These are phyloP conservation scores for Phytophthora chlamydospora DNA, from an alignment of 352 stramenopile genomes.

Conservation along the genomic window DNA sequence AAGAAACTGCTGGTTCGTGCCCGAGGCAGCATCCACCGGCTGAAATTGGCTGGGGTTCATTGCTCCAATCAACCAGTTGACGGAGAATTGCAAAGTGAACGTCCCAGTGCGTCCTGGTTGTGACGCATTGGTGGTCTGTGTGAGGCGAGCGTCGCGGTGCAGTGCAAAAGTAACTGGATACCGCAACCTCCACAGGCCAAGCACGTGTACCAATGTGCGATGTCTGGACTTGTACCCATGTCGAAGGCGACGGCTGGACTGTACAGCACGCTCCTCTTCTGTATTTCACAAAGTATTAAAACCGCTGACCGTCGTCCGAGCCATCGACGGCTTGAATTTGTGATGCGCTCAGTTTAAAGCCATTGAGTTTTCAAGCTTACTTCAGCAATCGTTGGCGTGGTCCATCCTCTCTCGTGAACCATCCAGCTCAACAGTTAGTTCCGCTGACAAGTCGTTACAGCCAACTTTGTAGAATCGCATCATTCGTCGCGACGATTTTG, in stretches of 20 bases:
- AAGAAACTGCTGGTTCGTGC: conserved; percentile 17
- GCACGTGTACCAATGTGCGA: neutral
- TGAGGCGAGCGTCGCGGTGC: conserved; percentile 1
- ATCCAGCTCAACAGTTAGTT: no score
- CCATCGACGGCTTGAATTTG: no score
- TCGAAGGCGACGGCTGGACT: conserved; percentile 9
- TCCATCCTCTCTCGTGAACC: no score
- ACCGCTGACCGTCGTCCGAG: no score
- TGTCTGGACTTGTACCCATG: conserved; percentile 16
- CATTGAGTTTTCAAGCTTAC: no score
- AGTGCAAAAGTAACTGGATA: neutral
- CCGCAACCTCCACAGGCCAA: no score
- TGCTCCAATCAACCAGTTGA: conserved; percentile 1
- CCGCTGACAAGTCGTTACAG: no score
- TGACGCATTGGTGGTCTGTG: neutral
- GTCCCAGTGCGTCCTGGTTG: neutral
- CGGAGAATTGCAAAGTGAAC: conserved; percentile 15
- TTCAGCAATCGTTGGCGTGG: no score
- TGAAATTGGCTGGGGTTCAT: conserved; percentile 26
- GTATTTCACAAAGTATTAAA: neutral
- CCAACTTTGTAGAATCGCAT: no score
- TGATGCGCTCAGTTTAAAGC: no score
- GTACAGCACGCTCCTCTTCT: neutral
- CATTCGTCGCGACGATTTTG: no score
- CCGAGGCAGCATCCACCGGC: neutral